A percentile compares a stretch with the other conserved stretches of the same genome.
Evolutionary conservation across 768 basidiomycete genomes (phyloP).

Genomic region (Tremella fuciformis): DNA sequence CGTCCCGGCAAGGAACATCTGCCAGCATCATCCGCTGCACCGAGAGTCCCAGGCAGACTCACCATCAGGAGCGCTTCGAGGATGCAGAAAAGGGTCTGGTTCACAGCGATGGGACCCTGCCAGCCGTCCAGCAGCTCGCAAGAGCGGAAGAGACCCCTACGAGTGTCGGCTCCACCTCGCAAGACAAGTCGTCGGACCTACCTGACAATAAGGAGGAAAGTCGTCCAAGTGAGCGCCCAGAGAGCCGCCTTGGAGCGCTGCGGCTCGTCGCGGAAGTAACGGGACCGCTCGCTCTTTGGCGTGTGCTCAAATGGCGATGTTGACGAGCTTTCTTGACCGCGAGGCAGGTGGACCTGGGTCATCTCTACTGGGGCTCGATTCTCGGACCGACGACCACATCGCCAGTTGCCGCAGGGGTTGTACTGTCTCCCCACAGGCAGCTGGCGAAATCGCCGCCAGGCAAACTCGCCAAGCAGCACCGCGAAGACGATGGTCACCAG

Average conservation of each 20-base stretch:
- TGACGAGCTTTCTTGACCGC: background rate
- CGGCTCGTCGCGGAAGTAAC: too few relatives aligned
- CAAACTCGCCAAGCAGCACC: conserved; percentile 56
- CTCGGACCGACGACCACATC: background rate
- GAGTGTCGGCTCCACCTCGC: too few relatives aligned
- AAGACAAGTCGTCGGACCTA: conserved; percentile 10
- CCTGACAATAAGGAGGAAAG: conserved; percentile 58
- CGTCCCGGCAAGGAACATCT: too few relatives aligned
- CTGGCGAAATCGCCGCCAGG: conserved; percentile 52
- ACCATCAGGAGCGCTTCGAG: conserved; percentile 46
- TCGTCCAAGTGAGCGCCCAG: conserved; percentile 19
- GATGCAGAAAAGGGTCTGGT: conserved; percentile 51
- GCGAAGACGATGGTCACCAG: conserved; percentile 56
- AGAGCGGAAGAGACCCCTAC: conserved; percentile 57
- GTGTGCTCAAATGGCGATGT: background rate
- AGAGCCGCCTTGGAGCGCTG: too few relatives aligned
- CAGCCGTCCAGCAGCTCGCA: conserved; percentile 58
- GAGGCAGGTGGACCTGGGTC: background rate
- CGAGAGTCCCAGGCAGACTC: conserved; percentile 7
- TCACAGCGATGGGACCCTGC: conserved; percentile 57
- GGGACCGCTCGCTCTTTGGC: background rate
- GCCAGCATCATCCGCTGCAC: too few relatives aligned
- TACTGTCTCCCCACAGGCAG: conserved; percentile 25
- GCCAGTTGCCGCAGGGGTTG: conserved; percentile 19
- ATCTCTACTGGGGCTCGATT: background rate